A percentile compares a stretch with the other conserved stretches of the same genome.
phyloP scores from a whole-genome alignment of 1,284 basidiomycete species.

The Trametes polyzona region DNA sequence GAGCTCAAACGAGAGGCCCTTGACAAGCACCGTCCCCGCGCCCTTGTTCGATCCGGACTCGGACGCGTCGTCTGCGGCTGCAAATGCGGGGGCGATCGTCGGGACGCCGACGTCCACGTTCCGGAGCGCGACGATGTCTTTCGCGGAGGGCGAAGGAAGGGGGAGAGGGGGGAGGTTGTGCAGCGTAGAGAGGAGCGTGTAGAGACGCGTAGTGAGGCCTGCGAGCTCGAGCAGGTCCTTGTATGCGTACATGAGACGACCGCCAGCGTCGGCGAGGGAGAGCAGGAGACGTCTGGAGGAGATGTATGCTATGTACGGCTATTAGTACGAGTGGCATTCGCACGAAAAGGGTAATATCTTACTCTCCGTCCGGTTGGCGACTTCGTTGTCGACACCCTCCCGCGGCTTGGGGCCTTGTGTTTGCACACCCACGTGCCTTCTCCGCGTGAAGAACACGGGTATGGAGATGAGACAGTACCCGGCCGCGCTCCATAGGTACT shows the following conservation, averaged over 20 bases:
- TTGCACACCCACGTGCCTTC: constrained; percentile 49
- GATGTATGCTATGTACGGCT: constrained; percentile 74
- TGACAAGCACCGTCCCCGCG: constrained; percentile 59
- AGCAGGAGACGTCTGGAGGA: constrained; percentile 92
- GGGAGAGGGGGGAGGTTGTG: constrained; percentile 63
- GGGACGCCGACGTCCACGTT: constrained; percentile 77
- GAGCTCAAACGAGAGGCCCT: constrained; percentile 74
- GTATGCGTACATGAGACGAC: constrained; percentile 89
- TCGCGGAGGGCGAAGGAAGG: constrained; percentile 42
- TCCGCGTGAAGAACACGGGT: constrained; percentile 74
- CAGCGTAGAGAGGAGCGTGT: constrained; percentile 85
- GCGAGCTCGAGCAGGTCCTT: constrained; percentile 93
- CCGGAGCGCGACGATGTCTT: constrained; percentile 48
- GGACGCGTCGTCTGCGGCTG: constrained; percentile 33
- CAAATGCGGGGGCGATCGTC: constrained; percentile 48
- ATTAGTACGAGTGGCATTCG: background rate
- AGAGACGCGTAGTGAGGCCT: constrained; percentile 89
- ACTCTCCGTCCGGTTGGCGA: constrained; percentile 47
- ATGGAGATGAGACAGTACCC: constrained; percentile 91
- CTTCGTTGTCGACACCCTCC: constrained; percentile 27
- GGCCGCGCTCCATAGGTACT: constrained; percentile 91
- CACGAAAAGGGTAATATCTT: constrained; percentile 25
- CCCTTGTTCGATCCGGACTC: constrained; percentile 26
- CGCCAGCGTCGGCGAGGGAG: constrained; percentile 94
- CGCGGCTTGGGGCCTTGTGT: constrained; percentile 14